Conservation (phyloP, 768 basidiomycete genomes). For the Pholiota microspora region DNA sequence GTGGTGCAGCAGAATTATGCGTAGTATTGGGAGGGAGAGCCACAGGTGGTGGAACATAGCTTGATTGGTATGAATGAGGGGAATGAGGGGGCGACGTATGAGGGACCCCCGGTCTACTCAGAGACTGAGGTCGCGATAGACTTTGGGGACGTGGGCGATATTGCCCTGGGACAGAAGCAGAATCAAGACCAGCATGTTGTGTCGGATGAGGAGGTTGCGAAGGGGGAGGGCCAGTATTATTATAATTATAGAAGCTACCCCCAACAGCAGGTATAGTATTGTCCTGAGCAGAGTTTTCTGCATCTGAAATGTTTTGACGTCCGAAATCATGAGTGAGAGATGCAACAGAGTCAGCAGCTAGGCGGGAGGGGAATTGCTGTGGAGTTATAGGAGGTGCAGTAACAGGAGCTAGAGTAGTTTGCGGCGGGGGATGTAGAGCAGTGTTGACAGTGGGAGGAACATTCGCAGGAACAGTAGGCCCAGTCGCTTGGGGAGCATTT, state of each 20-base stretch:
- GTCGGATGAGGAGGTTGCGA: constrained; percentile 35
- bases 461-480: neutral
- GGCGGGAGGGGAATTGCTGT: neutral
- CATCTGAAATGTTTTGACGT: constrained; percentile 31
- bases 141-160: constrained; percentile 1
- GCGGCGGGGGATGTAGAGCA: neutral
- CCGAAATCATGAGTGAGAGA: constrained; percentile 37
- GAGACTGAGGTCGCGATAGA: constrained; percentile 1
- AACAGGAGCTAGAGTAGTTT: neutral
- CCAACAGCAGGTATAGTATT: constrained; percentile 2
- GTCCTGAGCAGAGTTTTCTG: neutral
- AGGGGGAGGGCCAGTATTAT: constrained; percentile 11
- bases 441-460: neutral
- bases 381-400: neutral
- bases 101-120: neutral
- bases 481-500: neutral
- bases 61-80: constrained; percentile 4
- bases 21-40: neutral
- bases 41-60: neutral
- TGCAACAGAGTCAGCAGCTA: constrained; percentile 22
- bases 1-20: constrained; percentile 23
- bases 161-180: neutral
- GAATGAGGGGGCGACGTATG: constrained; percentile 14
- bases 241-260: neutral
- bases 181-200: constrained; percentile 23